Percentiles rank a stretch among this genome's conserved stretches.
These are phyloP conservation scores for Microglena sp. DNA, from an alignment of 139 green algal genomes.

Conservation along the genomic window DNA sequence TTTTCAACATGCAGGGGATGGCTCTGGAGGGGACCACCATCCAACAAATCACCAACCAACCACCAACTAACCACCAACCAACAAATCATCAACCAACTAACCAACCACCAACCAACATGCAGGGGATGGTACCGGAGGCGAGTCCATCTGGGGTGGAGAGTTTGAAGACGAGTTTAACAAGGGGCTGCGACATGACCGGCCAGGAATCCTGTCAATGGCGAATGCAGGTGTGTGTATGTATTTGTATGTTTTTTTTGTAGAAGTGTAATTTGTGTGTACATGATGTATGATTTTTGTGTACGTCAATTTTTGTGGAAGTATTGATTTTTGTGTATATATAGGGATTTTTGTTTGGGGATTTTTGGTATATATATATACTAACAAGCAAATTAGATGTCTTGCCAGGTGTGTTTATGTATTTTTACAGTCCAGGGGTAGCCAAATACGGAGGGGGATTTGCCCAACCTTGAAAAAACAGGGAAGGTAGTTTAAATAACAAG, in stretches of 20 bases:
- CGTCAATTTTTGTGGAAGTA: neutral
- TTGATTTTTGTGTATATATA: neutral
- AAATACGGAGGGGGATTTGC: no score
- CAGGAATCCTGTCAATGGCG: conserved; percentile 75
- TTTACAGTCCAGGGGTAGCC: no score
- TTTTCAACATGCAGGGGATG: no score
- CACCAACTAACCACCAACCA: no score
- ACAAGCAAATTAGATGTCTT: neutral
- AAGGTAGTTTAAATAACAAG: no score
- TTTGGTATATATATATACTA: neutral
- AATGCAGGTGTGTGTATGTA: conserved; percentile 50
- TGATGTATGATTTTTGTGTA: neutral
- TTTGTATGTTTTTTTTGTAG: neutral
- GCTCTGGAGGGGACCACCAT: no score
- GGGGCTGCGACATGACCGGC: conserved; percentile 80
- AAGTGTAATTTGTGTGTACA: neutral
- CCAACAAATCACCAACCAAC: no score
- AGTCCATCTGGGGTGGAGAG: conserved; percentile 93
- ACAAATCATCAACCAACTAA: no score
- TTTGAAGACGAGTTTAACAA: conserved; percentile 96
- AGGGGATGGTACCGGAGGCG: conserved; percentile 92
- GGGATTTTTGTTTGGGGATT: neutral
- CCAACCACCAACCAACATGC: no score
- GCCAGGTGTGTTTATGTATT: no score
- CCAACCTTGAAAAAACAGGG: no score